These are phyloP conservation scores for Ensete ventricosum DNA, from an alignment of 176 grass and related monocot genomes.

Conservation along the genomic window DNA sequence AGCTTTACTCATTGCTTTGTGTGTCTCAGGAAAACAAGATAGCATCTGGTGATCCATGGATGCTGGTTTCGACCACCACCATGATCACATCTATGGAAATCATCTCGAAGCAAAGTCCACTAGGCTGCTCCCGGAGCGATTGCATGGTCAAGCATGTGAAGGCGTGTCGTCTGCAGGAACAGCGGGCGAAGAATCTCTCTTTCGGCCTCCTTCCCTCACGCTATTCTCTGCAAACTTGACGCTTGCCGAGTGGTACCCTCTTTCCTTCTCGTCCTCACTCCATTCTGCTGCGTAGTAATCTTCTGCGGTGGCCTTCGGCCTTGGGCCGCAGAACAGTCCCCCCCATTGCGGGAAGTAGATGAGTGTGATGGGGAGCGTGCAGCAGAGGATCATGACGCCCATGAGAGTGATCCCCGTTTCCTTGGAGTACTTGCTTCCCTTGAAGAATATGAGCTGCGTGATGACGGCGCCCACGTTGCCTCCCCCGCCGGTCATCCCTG, in stretches of 20 bases:
- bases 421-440: slow-evolving; percentile 48
- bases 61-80: too few relatives aligned
- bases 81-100: too few relatives aligned
- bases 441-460: slow-evolving; percentile 91
- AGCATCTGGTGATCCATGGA: too few relatives aligned
- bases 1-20: too few relatives aligned
- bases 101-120: too few relatives aligned
- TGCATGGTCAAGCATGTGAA: background rate
- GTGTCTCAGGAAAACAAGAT: too few relatives aligned
- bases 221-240: slow-evolving; percentile 76
- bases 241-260: slow-evolving; percentile 28
- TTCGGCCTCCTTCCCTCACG: slow-evolving; percentile 34
- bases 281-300: slow-evolving; percentile 81
- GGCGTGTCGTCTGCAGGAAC: slow-evolving; percentile 32
- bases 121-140: too few relatives aligned
- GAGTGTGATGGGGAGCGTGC: slow-evolving; percentile 52
- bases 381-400: slow-evolving; percentile 84
- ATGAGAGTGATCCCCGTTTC: slow-evolving; percentile 85
- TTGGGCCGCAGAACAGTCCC: slow-evolving; percentile 36
- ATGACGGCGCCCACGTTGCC: slow-evolving; percentile 82
- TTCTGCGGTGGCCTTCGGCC: slow-evolving; percentile 30
- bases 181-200: slow-evolving; percentile 23
- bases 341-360: slow-evolving; percentile 91
- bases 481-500: slow-evolving; percentile 79
- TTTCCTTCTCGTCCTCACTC: slow-evolving; percentile 42